These are phyloP conservation scores for Phytophthora agathidicida DNA, from an alignment of 352 stramenopile genomes.

Conservation along the genomic window DNA sequence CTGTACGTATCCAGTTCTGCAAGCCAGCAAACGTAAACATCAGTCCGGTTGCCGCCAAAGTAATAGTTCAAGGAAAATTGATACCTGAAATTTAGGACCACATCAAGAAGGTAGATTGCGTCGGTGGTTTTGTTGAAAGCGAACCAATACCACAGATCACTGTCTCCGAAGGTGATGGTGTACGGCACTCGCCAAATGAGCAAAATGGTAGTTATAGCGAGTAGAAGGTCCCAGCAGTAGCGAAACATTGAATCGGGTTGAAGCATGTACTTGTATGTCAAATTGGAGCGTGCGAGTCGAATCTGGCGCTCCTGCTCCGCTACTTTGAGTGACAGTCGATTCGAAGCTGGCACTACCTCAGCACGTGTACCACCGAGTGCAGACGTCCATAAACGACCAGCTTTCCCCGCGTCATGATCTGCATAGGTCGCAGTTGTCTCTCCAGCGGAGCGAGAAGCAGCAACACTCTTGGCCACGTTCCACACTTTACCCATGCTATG, in stretches of 20 bases:
- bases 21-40: conserved; percentile 1
- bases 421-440: not conserved
- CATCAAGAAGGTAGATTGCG: conserved; percentile 56
- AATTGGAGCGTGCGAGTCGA: conserved; percentile 34
- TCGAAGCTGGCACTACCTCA: conserved; percentile 58
- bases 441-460: conserved; percentile 1
- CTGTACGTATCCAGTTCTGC: conserved; percentile 60
- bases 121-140: conserved; percentile 58
- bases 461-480: conserved; percentile 16
- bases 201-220: conserved; percentile 57
- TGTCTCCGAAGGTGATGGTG: conserved; percentile 58
- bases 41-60: not conserved
- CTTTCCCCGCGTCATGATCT: conserved; percentile 16
- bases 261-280: conserved; percentile 55
- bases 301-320: conserved; percentile 54
- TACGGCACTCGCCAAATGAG: conserved; percentile 68
- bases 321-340: conserved; percentile 63
- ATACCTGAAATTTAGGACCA: conserved; percentile 67
- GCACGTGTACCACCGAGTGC: conserved; percentile 26
- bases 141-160: conserved; percentile 45
- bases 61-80: not conserved
- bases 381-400: conserved; percentile 19
- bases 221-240: conserved; percentile 60
- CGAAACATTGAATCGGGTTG: conserved; percentile 46
- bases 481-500: conserved; percentile 27